These are phyloP conservation scores for Sparassis latifolia DNA, from an alignment of 1,284 basidiomycete genomes.

Conservation along the genomic window DNA sequence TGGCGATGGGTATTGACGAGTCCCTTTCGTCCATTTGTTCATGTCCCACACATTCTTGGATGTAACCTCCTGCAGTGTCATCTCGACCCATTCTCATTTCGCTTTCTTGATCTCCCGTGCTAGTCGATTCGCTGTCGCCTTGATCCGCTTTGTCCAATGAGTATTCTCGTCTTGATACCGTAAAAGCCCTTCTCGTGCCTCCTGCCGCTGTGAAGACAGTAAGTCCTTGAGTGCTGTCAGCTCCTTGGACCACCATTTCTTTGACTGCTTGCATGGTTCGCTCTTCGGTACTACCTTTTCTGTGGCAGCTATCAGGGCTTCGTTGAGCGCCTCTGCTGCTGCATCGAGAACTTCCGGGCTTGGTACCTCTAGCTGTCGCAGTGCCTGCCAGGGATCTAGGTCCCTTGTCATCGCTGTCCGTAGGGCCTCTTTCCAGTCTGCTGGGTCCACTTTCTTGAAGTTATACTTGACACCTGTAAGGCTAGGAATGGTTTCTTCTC, in stretches of 20 bases:
- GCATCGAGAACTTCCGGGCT: background rate
- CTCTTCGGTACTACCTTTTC: background rate
- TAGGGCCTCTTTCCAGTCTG: constrained; percentile 4
- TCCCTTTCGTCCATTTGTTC: constrained; percentile 4
- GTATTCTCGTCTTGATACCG: background rate
- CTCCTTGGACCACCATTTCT: constrained; percentile 1
- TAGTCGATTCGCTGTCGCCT: background rate
- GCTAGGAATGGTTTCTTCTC: constrained; percentile 1
- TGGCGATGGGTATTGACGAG: constrained; percentile 5
- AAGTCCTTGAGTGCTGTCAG: background rate
- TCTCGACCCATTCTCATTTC: background rate
- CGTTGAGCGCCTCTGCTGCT: background rate
- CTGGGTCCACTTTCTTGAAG: constrained; percentile 4
- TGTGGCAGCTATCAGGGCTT: constrained; percentile 1
- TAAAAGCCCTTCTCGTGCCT: background rate
- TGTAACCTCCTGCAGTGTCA: background rate
- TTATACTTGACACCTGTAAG: constrained; percentile 3
- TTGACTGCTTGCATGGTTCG: background rate
- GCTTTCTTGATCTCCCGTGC: background rate
- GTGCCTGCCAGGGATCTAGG: background rate
- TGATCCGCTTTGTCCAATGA: background rate
- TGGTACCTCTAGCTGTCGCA: background rate
- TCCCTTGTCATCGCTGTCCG: background rate
- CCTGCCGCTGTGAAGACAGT: background rate
- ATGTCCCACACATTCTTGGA: background rate